A percentile compares a stretch with the other conserved stretches of the same genome.
Evolutionary conservation across 1,284 basidiomycete species (phyloP).

Genomic region (Xerocomus cyaneibrunnescens): DNA sequence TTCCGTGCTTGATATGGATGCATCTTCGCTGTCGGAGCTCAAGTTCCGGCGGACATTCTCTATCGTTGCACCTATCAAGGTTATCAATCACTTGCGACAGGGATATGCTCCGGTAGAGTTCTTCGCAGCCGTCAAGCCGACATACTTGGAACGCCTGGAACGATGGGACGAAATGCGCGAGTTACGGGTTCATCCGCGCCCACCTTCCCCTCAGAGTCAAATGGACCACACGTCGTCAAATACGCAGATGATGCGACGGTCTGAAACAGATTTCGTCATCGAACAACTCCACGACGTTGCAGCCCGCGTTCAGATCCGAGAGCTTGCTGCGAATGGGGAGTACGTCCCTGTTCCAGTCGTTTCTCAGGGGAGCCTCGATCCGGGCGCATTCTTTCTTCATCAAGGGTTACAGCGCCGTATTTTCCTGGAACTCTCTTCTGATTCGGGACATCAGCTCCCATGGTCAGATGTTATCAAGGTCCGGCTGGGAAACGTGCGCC

Average conservation of each 20-base stretch:
- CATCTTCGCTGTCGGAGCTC: conserved; percentile 71
- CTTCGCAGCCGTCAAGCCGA: conserved; percentile 77
- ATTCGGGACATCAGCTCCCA: conserved; percentile 85
- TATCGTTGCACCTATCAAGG: conserved; percentile 71
- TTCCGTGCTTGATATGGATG: conserved; percentile 68
- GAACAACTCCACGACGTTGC: conserved; percentile 90
- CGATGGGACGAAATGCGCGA: conserved; percentile 90
- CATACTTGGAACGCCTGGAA: conserved; percentile 85
- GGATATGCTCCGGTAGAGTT: conserved; percentile 86
- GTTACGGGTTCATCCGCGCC: conserved; percentile 44
- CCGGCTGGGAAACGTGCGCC: conserved; percentile 77
- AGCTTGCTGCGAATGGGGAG: conserved; percentile 81
- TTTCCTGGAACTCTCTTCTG: conserved; percentile 74
- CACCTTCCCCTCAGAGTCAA: conserved; percentile 35
- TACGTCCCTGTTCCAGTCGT: conserved; percentile 86
- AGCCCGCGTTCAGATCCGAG: conserved; percentile 82
- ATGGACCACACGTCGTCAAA: conserved; percentile 39
- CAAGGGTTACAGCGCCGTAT: conserved; percentile 92
- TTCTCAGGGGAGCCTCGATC: conserved; percentile 74
- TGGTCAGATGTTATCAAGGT: conserved; percentile 83
- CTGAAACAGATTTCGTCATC: conserved; percentile 90
- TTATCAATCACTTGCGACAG: conserved; percentile 67
- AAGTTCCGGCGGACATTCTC: conserved; percentile 81
- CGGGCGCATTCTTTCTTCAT: conserved; percentile 85
- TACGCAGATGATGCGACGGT: conserved; percentile 77